Base-by-base conservation (phyloP, 352 stramenopile species). In the Pythium myriotylum region DNA sequence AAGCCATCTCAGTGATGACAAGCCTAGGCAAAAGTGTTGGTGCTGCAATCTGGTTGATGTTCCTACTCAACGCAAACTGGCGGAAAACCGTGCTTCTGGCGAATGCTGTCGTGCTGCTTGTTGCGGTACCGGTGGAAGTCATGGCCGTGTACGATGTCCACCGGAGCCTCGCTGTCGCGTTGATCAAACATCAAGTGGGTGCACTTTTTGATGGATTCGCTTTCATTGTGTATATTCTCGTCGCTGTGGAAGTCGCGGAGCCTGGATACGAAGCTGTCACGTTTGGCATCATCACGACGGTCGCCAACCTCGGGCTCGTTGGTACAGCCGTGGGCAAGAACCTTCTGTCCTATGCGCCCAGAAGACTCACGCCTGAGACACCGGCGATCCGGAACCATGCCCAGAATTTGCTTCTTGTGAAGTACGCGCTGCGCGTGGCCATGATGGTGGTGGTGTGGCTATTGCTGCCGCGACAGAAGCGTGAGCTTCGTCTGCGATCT, bases 231-330 rank as follows among this genome's bases (percentile, higher is more conserved):
- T 20, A 37, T n/a, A 13, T 56, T 16, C 22, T 64, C 16, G 56
- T 46, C 23, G 24, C 29, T 17, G 56, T 56, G 19, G 56, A 64
- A 37, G 29, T 51, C 6, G 12, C 46, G 33, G 56, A 54, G 17
- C 56, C 56, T 6, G 56, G 56, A 1, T 41, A 56, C n/a, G 56
- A 64, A 26, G 37, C 27, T 24, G 49, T 39, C 16, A 39, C 23
- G 24, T 65, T 58, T 40, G 54, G 42, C 13, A 22, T 68, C 24
- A 24, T 63, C 40, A 68, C 61, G n/a, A 62, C 61, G 3, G 37
- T 63, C 19, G 51, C 27, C 48, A 61, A 63, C 32, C 19, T 68
- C 7, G 50, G 27, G 2, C 40, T 6, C 8, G 19, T 67, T 2
- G 49, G 37, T 3, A 26, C 29, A 2, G 22, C 29, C n/a, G 27